A percentile compares a stretch with the other conserved stretches of the same genome.
Evolutionary conservation across 2,329 filamentous ascomycete genomes (phyloP).

Genomic region (Tolypocladium endophyticum): DNA sequence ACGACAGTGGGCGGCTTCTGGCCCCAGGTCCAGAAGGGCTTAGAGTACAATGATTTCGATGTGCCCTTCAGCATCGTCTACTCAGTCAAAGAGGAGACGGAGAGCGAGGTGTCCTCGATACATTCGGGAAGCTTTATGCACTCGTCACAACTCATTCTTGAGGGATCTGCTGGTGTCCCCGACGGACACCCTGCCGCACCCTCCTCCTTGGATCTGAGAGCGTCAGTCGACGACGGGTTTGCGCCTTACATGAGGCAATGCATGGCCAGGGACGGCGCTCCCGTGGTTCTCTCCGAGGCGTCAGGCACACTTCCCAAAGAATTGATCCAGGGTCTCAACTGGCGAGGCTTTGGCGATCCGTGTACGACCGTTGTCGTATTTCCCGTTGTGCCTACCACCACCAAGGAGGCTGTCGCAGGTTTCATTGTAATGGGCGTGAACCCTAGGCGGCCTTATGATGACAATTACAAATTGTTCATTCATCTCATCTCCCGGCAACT

Average conservation of each 20-base stretch:
- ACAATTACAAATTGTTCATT: constrained; percentile 70
- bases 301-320: constrained; percentile 53
- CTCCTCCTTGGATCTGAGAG: constrained; percentile 55
- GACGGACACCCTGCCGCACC: constrained; percentile 51
- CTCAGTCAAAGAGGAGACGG: constrained; percentile 59
- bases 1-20: constrained; percentile 65
- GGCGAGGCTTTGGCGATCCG: constrained; percentile 61
- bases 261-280: constrained; percentile 53
- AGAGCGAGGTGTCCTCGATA: constrained; percentile 62
- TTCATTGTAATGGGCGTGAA: constrained; percentile 75
- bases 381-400: constrained; percentile 65
- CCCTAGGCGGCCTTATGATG: constrained; percentile 66
- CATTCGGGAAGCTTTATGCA: constrained; percentile 55
- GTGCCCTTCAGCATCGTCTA: constrained; percentile 70
- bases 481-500: constrained; percentile 65
- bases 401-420: constrained; percentile 61
- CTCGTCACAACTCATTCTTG: constrained; percentile 55
- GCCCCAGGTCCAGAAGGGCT: constrained; percentile 55
- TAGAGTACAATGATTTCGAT: constrained; percentile 66
- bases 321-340: constrained; percentile 57
- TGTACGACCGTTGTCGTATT: constrained; percentile 65
- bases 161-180: constrained; percentile 62
- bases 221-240: constrained; percentile 62
- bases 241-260: constrained; percentile 66
- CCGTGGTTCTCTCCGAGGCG: constrained; percentile 57